A percentile compares a stretch with the other conserved stretches of the same genome.
These are phyloP conservation scores for Colletotrichum trifolii DNA, from an alignment of 2,329 filamentous ascomycete genomes.

Conservation along the genomic window DNA sequence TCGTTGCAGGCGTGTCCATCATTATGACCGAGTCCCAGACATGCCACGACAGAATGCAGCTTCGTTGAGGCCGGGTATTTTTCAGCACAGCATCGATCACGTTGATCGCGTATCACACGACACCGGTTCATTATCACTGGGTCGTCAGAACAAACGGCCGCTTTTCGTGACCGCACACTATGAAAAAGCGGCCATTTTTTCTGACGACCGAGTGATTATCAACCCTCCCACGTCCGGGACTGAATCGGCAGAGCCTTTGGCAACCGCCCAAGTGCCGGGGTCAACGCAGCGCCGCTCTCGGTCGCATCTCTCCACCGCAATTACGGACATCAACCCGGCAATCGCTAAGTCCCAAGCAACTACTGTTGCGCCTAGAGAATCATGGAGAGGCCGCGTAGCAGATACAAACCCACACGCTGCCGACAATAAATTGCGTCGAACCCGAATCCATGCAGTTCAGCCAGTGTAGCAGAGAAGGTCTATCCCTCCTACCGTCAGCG, in stretches of 20 bases:
- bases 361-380: constrained; percentile 26
- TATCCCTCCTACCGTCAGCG: not conserved
- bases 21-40: not conserved
- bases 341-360: constrained; percentile 26
- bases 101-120: too few relatives aligned
- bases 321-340: constrained; percentile 25
- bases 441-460: not conserved
- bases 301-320: constrained; percentile 27
- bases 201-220: constrained; percentile 6
- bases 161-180: too few relatives aligned
- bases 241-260: constrained; percentile 13
- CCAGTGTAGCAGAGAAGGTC: constrained; percentile 3
- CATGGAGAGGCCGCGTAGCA: constrained; percentile 19
- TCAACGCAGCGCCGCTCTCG: constrained; percentile 22
- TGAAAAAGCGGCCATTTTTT: too few relatives aligned
- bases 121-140: too few relatives aligned
- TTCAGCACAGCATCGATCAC: too few relatives aligned
- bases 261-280: constrained; percentile 13
- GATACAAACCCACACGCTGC: constrained; percentile 10
- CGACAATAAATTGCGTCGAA: constrained; percentile 10
- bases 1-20: not conserved
- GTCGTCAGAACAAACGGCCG: too few relatives aligned
- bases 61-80: not conserved
- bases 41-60: constrained; percentile 4
- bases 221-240: constrained; percentile 6